Conservation (phyloP, 495 filamentous ascomycete species). For the Tuber calosporum region DNA sequence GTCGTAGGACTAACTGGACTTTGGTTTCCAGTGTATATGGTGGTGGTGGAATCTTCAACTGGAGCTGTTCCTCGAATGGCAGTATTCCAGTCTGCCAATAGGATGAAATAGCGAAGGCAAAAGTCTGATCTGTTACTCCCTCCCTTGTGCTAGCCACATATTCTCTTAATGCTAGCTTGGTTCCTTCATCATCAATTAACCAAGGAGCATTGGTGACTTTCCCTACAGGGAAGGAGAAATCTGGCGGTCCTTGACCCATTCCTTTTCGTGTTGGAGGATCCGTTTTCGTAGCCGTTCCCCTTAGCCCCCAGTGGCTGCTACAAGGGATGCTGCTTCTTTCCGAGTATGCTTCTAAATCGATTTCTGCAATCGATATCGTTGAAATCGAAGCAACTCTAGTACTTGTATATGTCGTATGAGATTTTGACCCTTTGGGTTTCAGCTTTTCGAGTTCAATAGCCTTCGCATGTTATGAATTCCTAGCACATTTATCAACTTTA, state of each 20-base stretch:
- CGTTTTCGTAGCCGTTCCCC: background rate
- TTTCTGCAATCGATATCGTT: background rate
- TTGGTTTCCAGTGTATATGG: background rate
- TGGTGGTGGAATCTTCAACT: background rate
- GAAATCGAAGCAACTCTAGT: background rate
- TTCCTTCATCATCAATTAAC: background rate
- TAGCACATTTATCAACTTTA: too few relatives aligned
- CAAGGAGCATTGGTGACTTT: background rate
- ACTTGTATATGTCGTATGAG: background rate
- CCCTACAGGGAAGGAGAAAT: background rate
- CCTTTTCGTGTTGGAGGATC: background rate
- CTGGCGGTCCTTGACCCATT: background rate
- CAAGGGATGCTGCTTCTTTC: background rate
- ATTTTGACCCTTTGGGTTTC: background rate
- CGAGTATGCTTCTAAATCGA: background rate
- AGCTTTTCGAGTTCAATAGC: too few relatives aligned
- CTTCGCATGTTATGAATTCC: too few relatives aligned
- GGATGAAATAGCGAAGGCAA: background rate
- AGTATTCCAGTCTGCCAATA: background rate
- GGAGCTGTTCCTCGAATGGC: background rate
- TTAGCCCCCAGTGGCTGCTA: background rate
- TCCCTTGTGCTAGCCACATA: background rate
- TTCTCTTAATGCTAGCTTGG: background rate
- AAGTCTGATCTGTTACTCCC: background rate
- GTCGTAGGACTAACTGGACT: too few relatives aligned